phyloP scores from a whole-genome alignment of 768 basidiomycete genomes.

The Nevesoporus exiguus region DNA sequence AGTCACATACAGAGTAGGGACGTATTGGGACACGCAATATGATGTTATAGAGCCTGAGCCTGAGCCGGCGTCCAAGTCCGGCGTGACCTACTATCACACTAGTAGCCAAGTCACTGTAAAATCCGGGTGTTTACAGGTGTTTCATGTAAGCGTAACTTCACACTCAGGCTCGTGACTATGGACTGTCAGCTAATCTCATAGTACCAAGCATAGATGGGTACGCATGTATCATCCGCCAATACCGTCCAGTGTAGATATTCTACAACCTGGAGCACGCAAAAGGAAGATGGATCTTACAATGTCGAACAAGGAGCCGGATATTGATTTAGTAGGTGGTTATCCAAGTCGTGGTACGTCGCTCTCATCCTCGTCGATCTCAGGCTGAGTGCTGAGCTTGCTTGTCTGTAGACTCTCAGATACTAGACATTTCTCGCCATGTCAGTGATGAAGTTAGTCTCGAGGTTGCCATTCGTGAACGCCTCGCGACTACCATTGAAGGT shows the following conservation, averaged over 20 bases:
- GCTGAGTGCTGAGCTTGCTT: neutral
- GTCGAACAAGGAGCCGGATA: slow-evolving; percentile 12
- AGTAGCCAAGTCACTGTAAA: too few species aligned
- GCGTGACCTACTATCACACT: too few species aligned
- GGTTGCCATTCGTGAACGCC: slow-evolving; percentile 39
- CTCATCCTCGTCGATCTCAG: neutral
- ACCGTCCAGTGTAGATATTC: slow-evolving; percentile 14
- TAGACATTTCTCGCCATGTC: slow-evolving; percentile 16
- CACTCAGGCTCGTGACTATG: neutral
- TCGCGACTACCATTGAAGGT: slow-evolving; percentile 41
- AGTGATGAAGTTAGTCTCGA: slow-evolving; percentile 43
- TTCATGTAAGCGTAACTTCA: neutral
- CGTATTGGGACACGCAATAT: too few species aligned
- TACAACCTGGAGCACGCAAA: slow-evolving; percentile 9
- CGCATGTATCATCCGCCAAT: slow-evolving; percentile 23
- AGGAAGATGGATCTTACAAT: slow-evolving; percentile 4
- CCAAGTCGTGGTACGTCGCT: slow-evolving; percentile 20
- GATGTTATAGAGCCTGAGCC: too few species aligned
- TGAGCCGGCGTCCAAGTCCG: too few species aligned
- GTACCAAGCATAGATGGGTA: slow-evolving; percentile 20
- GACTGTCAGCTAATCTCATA: neutral
- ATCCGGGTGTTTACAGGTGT: neutral
- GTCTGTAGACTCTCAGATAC: slow-evolving; percentile 13
- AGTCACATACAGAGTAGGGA: too few species aligned
- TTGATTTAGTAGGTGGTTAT: slow-evolving; percentile 9